phyloP scores from a whole-genome alignment of 2,329 filamentous ascomycete species.

The Sporothrix sp. region DNA sequence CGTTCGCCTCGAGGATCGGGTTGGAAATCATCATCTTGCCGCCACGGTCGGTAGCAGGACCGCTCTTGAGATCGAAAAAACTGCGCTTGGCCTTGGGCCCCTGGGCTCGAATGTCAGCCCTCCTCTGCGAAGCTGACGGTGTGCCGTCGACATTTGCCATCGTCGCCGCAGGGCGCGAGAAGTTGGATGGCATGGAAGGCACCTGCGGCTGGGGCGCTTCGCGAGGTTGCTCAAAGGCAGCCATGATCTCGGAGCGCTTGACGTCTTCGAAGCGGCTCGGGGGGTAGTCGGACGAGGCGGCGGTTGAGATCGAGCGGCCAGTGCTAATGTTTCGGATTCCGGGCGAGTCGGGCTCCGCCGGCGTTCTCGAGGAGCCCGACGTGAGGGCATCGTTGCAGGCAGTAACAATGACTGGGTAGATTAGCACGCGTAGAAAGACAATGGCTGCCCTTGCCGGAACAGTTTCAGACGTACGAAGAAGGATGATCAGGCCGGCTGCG shows the following conservation, averaged over 20 bases:
- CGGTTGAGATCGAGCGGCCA: constrained; percentile 32
- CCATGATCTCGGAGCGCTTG: constrained; percentile 32
- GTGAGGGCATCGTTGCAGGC: constrained; percentile 29
- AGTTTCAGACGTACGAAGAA: constrained; percentile 34
- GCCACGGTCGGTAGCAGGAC: constrained; percentile 20
- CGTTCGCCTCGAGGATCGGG: constrained; percentile 34
- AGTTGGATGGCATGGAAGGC: constrained; percentile 22
- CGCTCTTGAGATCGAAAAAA: constrained; percentile 21
- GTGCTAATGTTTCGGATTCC: constrained; percentile 26
- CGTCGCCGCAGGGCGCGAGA: constrained; percentile 23
- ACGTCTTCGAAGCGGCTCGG: constrained; percentile 40
- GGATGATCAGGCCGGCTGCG: constrained; percentile 37
- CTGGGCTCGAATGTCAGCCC: constrained; percentile 10
- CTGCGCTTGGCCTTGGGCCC: constrained; percentile 22
- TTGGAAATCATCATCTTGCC: constrained; percentile 39
- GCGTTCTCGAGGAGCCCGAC: constrained; percentile 21
- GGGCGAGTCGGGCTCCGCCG: constrained; percentile 31
- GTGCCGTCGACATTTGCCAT: neutral
- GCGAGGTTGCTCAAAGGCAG: constrained; percentile 28
- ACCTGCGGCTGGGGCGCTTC: constrained; percentile 18
- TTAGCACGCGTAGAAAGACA: neutral
- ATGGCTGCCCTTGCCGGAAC: too few relatives aligned
- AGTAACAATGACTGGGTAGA: constrained; percentile 28
- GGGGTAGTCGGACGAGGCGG: constrained; percentile 33
- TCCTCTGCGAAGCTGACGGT: too few relatives aligned